These are phyloP conservation scores for Silene uniflora DNA, from an alignment of 148 eudicot genomes.

Conservation along the genomic window DNA sequence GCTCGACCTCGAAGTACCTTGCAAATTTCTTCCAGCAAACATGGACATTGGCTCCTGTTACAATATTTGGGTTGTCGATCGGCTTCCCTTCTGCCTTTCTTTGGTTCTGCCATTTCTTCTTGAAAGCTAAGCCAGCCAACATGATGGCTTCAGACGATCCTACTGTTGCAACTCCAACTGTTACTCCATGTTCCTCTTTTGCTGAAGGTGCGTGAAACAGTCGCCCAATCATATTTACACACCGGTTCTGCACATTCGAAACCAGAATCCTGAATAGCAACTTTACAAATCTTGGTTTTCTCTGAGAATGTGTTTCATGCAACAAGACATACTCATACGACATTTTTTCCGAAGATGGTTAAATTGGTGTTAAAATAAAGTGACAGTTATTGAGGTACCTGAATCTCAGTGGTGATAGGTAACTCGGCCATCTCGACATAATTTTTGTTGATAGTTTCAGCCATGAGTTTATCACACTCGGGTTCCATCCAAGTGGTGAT, in stretches of 20 bases:
- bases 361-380: no score
- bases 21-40: conserved; percentile 55
- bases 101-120: conserved; percentile 46
- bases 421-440: conserved; percentile 60
- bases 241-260: conserved; percentile 35
- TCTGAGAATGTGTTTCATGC: no score
- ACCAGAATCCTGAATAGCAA: neutral
- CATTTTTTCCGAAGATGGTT: no score
- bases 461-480: conserved; percentile 50
- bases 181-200: conserved; percentile 23
- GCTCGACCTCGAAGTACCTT: conserved; percentile 44
- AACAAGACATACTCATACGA: no score
- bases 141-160: conserved; percentile 49
- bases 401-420: conserved; percentile 50
- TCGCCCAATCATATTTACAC: conserved; percentile 40
- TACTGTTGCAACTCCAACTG: conserved; percentile 46
- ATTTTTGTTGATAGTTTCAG: conserved; percentile 32
- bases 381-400: conserved; percentile 21
- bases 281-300: no score
- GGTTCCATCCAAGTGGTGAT: conserved; percentile 64
- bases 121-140: conserved; percentile 47
- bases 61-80: conserved; percentile 41
- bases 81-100: conserved; percentile 41
- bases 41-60: conserved; percentile 48
- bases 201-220: conserved; percentile 39